Evolutionary conservation across 352 stramenopile genomes (phyloP).

Genomic region (Pythium coloratum): DNA sequence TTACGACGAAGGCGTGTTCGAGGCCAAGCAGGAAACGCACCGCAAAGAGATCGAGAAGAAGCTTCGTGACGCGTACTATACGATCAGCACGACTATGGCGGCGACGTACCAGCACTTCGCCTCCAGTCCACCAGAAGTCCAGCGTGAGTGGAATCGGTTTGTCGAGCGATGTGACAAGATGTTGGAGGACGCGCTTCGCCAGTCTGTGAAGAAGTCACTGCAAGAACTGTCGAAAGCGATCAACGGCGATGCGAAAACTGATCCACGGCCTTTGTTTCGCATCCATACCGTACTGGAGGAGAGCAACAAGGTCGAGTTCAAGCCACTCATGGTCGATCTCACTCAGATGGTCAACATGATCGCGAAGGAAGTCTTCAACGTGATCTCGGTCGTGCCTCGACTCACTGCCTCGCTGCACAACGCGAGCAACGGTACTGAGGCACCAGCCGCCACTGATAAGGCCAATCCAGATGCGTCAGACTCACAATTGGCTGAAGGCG

Average conservation of each 20-base stretch:
- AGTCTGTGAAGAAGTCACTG: constrained; percentile 93
- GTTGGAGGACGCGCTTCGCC: constrained; percentile 88
- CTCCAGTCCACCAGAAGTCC: constrained; percentile 86
- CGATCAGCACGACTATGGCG: constrained; percentile 88
- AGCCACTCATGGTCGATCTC: constrained; percentile 92
- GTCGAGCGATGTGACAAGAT: constrained; percentile 89
- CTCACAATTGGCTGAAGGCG: not conserved
- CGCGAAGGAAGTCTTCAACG: constrained; percentile 94
- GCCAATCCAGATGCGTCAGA: constrained; percentile 18
- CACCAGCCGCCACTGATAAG: not conserved
- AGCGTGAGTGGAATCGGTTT: constrained; percentile 92
- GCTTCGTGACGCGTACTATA: constrained; percentile 73
- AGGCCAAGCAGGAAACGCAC: constrained; percentile 90
- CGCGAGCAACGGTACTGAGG: not conserved
- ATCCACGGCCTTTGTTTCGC: constrained; percentile 90
- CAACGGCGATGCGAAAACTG: constrained; percentile 91
- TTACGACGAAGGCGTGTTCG: constrained; percentile 93
- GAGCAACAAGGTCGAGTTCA: constrained; percentile 90
- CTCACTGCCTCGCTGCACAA: constrained; percentile 61
- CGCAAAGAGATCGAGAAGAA: constrained; percentile 82
- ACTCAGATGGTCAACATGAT: constrained; percentile 95
- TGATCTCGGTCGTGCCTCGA: constrained; percentile 90
- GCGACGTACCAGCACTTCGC: constrained; percentile 93
- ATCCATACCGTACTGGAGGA: constrained; percentile 94
- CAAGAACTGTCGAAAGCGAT: constrained; percentile 94